These are phyloP conservation scores for Gypsophila paniculata DNA, from an alignment of 179 eudicot species.

Conservation along the genomic window DNA sequence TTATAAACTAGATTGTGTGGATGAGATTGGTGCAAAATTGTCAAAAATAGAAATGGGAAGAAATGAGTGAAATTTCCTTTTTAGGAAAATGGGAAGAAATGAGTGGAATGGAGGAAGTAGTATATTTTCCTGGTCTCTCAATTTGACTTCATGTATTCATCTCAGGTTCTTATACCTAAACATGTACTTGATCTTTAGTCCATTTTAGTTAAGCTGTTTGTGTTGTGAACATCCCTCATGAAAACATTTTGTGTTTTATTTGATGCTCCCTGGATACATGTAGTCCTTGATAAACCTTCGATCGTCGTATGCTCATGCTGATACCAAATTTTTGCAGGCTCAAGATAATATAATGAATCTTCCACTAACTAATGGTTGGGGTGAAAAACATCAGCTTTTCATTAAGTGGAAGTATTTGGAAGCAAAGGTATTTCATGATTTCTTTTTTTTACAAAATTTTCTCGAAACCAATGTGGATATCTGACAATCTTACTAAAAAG, in stretches of 20 bases:
- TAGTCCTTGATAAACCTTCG: not conserved
- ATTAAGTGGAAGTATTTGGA: conserved; percentile 85
- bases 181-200: not conserved
- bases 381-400: conserved; percentile 81
- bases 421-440: conserved; percentile 69
- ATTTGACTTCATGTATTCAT: not conserved
- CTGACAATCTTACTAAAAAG: conserved; percentile 1
- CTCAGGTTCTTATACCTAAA: not conserved
- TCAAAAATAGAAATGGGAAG: no score
- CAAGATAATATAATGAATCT: conserved; percentile 92
- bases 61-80: no score
- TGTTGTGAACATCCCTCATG: not conserved
- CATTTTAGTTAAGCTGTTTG: not conserved
- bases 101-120: no score
- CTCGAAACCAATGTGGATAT: not conserved
- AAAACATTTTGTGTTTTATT: not conserved
- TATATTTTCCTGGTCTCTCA: not conserved
- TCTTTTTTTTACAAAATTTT: conserved; percentile 4
- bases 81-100: no score
- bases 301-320: conserved; percentile 14
- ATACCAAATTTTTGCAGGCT: conserved; percentile 52
- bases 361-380: conserved; percentile 94
- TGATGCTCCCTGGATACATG: not conserved
- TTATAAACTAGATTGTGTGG: no score
- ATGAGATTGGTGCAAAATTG: no score